Evolutionary conservation across 225 moss, liverwort and hornwort species (phyloP).

Genomic region (Pseudisothecium myosuroides): DNA sequence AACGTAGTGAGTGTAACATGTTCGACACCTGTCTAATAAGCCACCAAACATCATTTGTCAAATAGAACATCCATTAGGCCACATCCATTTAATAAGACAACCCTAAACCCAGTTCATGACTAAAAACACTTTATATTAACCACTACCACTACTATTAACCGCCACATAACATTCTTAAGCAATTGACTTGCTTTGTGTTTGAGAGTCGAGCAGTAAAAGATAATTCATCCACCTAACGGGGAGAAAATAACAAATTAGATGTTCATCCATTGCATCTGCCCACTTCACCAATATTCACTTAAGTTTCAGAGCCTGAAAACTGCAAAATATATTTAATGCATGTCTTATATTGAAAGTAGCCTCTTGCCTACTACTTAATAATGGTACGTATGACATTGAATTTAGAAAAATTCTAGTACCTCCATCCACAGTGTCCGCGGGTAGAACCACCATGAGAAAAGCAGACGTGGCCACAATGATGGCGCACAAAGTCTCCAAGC

Average conservation of each 20-base stretch:
- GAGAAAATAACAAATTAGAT: background rate
- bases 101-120: background rate
- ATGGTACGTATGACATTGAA: background rate
- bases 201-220: background rate
- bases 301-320: background rate
- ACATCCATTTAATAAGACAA: background rate
- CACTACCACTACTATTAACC: too few relatives aligned
- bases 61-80: background rate
- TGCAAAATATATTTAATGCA: background rate
- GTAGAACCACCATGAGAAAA: conserved; percentile 39
- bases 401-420: background rate
- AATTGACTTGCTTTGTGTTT: background rate
- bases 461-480: conserved; percentile 55
- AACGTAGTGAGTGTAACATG: background rate
- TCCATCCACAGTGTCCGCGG: conserved; percentile 2
- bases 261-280: background rate
- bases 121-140: background rate
- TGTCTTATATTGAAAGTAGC: background rate
- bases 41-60: background rate
- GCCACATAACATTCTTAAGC: background rate
- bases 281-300: background rate
- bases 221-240: background rate
- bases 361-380: background rate
- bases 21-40: background rate
- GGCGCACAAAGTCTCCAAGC: conserved; percentile 60